Conservation (phyloP, 768 basidiomycete species). For the Lepiota venenata region DNA sequence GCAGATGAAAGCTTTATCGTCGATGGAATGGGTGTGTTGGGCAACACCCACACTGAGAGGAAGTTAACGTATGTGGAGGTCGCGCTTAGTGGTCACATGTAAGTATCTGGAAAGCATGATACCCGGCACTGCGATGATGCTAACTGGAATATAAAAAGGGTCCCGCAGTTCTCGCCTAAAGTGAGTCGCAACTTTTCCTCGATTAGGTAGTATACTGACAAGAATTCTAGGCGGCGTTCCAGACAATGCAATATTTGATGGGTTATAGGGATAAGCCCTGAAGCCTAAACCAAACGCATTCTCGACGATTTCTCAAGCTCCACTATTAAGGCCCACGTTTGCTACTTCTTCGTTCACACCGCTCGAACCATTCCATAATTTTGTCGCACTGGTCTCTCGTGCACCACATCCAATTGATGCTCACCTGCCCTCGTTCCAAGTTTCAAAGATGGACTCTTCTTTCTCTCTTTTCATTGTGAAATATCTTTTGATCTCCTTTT, state of each 20-base stretch:
- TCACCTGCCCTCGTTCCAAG: no score
- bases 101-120: conserved; percentile 13
- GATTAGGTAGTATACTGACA: not conserved
- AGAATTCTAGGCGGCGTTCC: conserved; percentile 55
- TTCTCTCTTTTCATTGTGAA: no score
- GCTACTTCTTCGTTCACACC: no score
- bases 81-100: conserved; percentile 72
- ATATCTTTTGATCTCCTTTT: no score
- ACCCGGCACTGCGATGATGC: conserved; percentile 1
- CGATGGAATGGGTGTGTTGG: conserved; percentile 66
- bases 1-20: conserved; percentile 64
- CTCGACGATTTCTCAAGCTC: no score
- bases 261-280: conserved; percentile 53
- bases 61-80: conserved; percentile 68
- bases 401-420: no score
- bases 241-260: conserved; percentile 67
- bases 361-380: no score
- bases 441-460: no score
- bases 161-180: conserved; percentile 63
- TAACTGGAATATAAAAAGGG: conserved; percentile 30
- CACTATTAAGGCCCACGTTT: no score
- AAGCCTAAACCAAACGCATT: not conserved
- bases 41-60: conserved; percentile 63
- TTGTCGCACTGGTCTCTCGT: no score
- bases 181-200: conserved; percentile 31